Evolutionary conservation across 1,139 yeast genomes (phyloP), one percentile per base, ranked within the genome.

Genomic region (Yamadazyma dendronema): DNA sequence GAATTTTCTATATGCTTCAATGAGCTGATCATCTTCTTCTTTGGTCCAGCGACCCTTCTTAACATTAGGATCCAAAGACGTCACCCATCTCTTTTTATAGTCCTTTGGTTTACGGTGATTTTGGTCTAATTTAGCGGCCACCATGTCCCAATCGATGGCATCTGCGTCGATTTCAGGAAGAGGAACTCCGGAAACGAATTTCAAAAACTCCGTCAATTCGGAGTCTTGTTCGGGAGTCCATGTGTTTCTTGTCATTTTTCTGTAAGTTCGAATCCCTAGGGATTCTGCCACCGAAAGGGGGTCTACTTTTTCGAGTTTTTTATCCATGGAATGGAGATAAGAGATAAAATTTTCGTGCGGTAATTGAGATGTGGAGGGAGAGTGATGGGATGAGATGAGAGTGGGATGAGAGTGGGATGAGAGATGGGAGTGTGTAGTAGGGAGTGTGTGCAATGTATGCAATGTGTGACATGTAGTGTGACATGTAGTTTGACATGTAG

Each of bases 21-120:
- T 56, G 32, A 90, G 65, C 31, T 68, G 64, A 23, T 73, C 73
- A 61, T 90, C 97, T 58, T 90, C 97, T 36, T 76, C 84, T n/a
- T 72, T 60, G 0, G 95, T 85, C 97, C 97, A 90, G 52, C 80
- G 78, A 1, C 97, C 97, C 48, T 86, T 84, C 41, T 80, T 77
- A 42, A 90, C 66, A 42, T 72, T 76, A 2, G 97, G 97, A 56
- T 88, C 94, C 33, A 90, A 61, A 1, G 95, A 85, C 47, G 84
- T 84, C 24, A 79, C 59, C 94, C 94, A 84, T 42, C 94, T 59
- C 53, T 83, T 84, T 29, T 83, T 70, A 49, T 87, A 80, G 48
- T 84, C 89, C 50, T 81, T 82, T 3, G 84, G 69, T 53, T 79
- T 82, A 40, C 90, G 57, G 8, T 56, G 50, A 23, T 52, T 52